These are phyloP conservation scores for Globisporangium nagaii DNA, from an alignment of 352 stramenopile species.

Conservation along the genomic window DNA sequence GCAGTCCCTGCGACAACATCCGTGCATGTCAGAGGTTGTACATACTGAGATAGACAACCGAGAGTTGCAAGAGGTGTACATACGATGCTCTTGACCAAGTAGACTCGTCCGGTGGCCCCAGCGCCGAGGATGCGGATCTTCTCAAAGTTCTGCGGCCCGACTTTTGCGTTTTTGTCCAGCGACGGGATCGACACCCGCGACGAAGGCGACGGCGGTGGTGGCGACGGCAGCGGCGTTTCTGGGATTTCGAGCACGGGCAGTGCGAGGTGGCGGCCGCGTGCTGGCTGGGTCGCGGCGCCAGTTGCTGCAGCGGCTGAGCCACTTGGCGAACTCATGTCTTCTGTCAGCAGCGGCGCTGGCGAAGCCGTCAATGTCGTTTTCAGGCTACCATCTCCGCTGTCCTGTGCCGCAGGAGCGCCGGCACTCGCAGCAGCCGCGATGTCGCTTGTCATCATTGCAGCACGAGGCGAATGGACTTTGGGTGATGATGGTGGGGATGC, in stretches of 20 bases:
- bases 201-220: not conserved
- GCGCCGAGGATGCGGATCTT: conserved; percentile 39
- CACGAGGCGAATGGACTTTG: not conserved
- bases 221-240: not conserved
- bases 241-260: not conserved
- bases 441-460: not conserved
- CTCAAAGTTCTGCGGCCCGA: conserved; percentile 45
- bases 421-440: not conserved
- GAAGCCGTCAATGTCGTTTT: not conserved
- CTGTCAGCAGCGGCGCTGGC: not conserved
- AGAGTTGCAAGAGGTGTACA: no score
- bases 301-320: not conserved
- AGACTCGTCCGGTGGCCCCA: conserved; percentile 37
- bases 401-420: not conserved
- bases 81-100: conserved; percentile 40
- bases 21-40: not conserved
- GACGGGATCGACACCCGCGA: conserved; percentile 2
- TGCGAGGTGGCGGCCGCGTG: not conserved
- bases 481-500: not conserved
- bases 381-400: not conserved
- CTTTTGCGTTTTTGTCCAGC: conserved; percentile 6
- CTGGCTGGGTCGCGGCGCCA: not conserved
- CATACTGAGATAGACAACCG: no score
- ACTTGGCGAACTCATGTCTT: not conserved
- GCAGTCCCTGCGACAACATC: conserved; percentile 20